Base-by-base conservation (phyloP, 495 filamentous ascomycete genomes). In the Amniculicola lignicola region DNA sequence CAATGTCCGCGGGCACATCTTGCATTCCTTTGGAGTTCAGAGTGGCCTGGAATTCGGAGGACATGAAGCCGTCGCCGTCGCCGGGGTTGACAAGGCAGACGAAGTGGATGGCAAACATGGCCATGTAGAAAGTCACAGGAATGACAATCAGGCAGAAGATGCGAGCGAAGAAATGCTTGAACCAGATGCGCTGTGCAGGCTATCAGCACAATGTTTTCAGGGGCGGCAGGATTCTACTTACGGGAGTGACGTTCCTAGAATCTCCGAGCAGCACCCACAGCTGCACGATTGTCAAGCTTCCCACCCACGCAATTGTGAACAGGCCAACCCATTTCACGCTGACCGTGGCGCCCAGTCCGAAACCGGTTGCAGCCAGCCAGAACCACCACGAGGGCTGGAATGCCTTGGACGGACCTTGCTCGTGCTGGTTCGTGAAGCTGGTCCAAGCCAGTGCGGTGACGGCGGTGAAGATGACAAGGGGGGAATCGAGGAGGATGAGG, bases 241-340 rank as follows among this genome's bases (percentile, higher is more conserved):
- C 82, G 27, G 89, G 79, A 49, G 88, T 88, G 24, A 97, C 88
- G 41, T 81, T 88, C 69, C 82, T 89, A 28, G 82, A 75, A 68
- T 97, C 94, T 45, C 92, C 93, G 33, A 96, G 84, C 37, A 98
- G 72, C 55, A 95, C 83, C 93, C 93, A 98, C 24, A 98, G 76
- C 73, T 98, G 93, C 15, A 97, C 74, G 39, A 89, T 69, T 15
- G 93, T 98, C 73, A 98, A 80, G 67, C 79, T 83, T 41, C 93
- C 93, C 66, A 98, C 90, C 93, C 93, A 98, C 18, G 92, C 93
- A 70, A 96, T 96, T 38, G 93, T 98, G 76, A 97, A 97, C 39
- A 98, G 77, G 28, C 93, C 93, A 67, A 98, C 93, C 93, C 93
- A 98, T 77, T 98, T 98, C 52, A 96, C 88, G 72, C 92, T 96